These are phyloP conservation scores for Fusarium concolor DNA, from an alignment of 2,329 filamentous ascomycete species.

Conservation along the genomic window DNA sequence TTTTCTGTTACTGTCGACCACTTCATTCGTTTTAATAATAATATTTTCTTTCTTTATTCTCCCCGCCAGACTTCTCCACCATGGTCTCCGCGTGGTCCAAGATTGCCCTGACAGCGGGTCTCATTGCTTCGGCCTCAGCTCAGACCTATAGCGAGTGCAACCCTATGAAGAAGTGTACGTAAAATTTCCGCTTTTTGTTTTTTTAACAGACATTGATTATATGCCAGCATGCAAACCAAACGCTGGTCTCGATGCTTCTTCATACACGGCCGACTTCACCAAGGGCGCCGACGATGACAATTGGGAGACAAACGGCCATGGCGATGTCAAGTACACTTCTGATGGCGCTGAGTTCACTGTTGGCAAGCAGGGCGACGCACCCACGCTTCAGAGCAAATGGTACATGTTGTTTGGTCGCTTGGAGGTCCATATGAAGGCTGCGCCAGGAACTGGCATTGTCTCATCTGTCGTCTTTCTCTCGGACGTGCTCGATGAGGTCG, in stretches of 20 bases:
- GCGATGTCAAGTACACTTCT: constrained; percentile 33
- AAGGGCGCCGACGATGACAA: constrained; percentile 36
- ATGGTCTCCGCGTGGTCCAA: constrained; percentile 20
- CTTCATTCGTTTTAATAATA: constrained; percentile 3
- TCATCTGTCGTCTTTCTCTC: constrained; percentile 81
- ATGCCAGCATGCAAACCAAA: constrained; percentile 16
- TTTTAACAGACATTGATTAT: background rate
- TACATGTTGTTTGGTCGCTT: constrained; percentile 88
- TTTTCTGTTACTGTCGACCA: background rate
- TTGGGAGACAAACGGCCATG: constrained; percentile 35
- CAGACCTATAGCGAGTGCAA: constrained; percentile 38
- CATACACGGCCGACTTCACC: constrained; percentile 38
- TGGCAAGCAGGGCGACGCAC: constrained; percentile 64
- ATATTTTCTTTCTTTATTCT: background rate
- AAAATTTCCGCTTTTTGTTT: background rate
- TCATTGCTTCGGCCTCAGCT: constrained; percentile 26
- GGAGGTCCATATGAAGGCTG: constrained; percentile 75
- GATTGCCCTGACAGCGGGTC: constrained; percentile 23
- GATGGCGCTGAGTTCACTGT: constrained; percentile 61
- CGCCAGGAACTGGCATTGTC: constrained; percentile 79
- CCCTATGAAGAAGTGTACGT: constrained; percentile 36
- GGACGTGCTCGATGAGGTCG: constrained; percentile 74
- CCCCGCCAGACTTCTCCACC: background rate
- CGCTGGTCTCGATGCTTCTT: constrained; percentile 28
- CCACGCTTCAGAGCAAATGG: constrained; percentile 75